phyloP scores from a whole-genome alignment of 2,329 filamentous ascomycete genomes.

The Paecilomyces dactylethromorphus region DNA sequence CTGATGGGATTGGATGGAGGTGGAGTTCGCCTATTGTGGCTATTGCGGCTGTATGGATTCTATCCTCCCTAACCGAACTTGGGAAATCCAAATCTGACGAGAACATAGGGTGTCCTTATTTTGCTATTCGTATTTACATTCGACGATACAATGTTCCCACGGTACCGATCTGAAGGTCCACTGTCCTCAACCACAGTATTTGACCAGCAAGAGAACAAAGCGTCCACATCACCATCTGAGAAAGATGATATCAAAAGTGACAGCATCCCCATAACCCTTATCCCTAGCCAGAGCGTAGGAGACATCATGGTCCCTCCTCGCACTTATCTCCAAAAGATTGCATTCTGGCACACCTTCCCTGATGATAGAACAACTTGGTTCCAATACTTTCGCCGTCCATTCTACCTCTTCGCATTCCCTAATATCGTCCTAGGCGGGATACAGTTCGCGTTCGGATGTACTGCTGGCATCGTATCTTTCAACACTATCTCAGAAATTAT shows the following conservation, averaged over 20 bases:
- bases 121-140: slow-evolving; percentile 25
- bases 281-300: slow-evolving; percentile 11
- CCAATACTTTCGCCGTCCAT: slow-evolving; percentile 36
- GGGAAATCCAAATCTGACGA: neutral
- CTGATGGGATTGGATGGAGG: slow-evolving; percentile 27
- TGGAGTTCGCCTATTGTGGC: slow-evolving; percentile 22
- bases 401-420: slow-evolving; percentile 33
- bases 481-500: slow-evolving; percentile 31
- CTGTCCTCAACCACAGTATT: neutral
- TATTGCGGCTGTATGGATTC: neutral
- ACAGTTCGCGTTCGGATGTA: slow-evolving; percentile 35
- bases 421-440: slow-evolving; percentile 34
- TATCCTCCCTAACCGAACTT: neutral
- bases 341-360: slow-evolving; percentile 16
- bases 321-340: neutral
- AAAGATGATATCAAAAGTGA: neutral
- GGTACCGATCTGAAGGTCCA: slow-evolving; percentile 19
- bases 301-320: neutral
- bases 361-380: slow-evolving; percentile 31
- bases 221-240: neutral
- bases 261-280: slow-evolving; percentile 9
- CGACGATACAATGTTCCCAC: slow-evolving; percentile 30
- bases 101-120: slow-evolving; percentile 8
- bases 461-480: slow-evolving; percentile 34
- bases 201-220: neutral